Evolutionary conservation across 352 stramenopile genomes (phyloP).

Genomic region (Poterioochromonas sp.): DNA sequence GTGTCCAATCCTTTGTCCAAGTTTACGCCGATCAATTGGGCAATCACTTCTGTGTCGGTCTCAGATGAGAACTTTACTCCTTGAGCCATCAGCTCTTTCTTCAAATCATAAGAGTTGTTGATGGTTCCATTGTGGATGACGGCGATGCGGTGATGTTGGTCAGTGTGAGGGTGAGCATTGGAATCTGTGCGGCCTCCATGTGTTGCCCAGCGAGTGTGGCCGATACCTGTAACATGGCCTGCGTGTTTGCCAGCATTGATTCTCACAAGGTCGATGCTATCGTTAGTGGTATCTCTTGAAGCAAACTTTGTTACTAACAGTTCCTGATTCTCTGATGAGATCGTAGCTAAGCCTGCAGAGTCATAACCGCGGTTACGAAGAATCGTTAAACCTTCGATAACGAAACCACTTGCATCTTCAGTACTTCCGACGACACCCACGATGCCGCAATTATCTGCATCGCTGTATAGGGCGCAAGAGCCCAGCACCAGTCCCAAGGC

Average conservation of each 20-base stretch:
- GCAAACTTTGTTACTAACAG: slow-evolving; percentile 86
- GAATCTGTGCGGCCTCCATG: slow-evolving; percentile 93
- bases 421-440: slow-evolving; percentile 1
- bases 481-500: no score
- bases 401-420: slow-evolving; percentile 38
- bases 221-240: slow-evolving; percentile 86
- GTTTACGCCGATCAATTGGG: slow-evolving; percentile 85
- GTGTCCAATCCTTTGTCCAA: slow-evolving; percentile 57
- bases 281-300: slow-evolving; percentile 53
- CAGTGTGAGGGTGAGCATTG: slow-evolving; percentile 94
- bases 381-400: slow-evolving; percentile 65
- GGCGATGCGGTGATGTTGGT: slow-evolving; percentile 79
- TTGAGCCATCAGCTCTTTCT: slow-evolving; percentile 50
- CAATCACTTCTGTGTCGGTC: slow-evolving; percentile 97
- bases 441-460: slow-evolving; percentile 18
- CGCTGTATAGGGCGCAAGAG: no score
- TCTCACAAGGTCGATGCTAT: slow-evolving; percentile 59
- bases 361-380: slow-evolving; percentile 92
- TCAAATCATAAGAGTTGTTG: slow-evolving; percentile 79
- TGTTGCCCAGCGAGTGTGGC: slow-evolving; percentile 97
- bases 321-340: slow-evolving; percentile 51
- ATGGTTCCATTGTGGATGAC: slow-evolving; percentile 98
- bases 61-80: slow-evolving; percentile 87
- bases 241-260: slow-evolving; percentile 60
- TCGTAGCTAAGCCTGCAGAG: slow-evolving; percentile 87